Conservation (phyloP, 1,139 yeast species). For the Suhomyces bokatorum region DNA sequence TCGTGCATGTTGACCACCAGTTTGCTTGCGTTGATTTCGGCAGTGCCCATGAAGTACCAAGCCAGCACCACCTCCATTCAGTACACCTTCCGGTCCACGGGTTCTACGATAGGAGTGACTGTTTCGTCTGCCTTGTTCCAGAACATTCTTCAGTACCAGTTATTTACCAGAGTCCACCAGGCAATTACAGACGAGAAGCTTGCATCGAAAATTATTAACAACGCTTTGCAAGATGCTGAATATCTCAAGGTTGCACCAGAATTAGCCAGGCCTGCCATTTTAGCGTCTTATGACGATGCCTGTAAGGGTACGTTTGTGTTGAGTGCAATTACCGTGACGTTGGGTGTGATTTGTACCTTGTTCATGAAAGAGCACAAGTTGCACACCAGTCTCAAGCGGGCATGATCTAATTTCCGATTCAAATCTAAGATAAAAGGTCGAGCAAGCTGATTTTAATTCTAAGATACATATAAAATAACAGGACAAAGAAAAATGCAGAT, state of each 20-base stretch:
- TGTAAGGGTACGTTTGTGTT: constrained; percentile 24
- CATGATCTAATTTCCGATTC: too few species aligned
- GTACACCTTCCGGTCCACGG: constrained; percentile 29
- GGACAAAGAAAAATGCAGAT: too few species aligned
- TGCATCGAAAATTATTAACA: constrained; percentile 20
- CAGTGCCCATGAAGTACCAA: constrained; percentile 25
- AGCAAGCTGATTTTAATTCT: too few species aligned
- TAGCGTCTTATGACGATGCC: constrained; percentile 21
- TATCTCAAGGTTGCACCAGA: constrained; percentile 23
- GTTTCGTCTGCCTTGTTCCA: constrained; percentile 27
- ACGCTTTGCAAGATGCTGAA: constrained; percentile 22
- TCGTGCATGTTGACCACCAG: constrained; percentile 26
- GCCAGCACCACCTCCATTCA: constrained; percentile 29
- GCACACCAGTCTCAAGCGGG: constrained; percentile 41
- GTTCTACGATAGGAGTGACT: constrained; percentile 28
- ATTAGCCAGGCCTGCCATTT: constrained; percentile 20
- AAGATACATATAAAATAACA: too few species aligned
- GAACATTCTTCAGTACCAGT: constrained; percentile 14
- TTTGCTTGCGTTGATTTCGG: constrained; percentile 25
- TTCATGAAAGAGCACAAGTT: constrained; percentile 33
- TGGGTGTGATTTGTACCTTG: constrained; percentile 22
- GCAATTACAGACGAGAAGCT: constrained; percentile 23
- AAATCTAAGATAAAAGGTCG: too few species aligned
- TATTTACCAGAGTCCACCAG: constrained; percentile 19
- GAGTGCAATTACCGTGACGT: constrained; percentile 17